Base-by-base conservation (phyloP, 225 moss, liverwort and hornwort species). In the Pseudisothecium myosuroides region DNA sequence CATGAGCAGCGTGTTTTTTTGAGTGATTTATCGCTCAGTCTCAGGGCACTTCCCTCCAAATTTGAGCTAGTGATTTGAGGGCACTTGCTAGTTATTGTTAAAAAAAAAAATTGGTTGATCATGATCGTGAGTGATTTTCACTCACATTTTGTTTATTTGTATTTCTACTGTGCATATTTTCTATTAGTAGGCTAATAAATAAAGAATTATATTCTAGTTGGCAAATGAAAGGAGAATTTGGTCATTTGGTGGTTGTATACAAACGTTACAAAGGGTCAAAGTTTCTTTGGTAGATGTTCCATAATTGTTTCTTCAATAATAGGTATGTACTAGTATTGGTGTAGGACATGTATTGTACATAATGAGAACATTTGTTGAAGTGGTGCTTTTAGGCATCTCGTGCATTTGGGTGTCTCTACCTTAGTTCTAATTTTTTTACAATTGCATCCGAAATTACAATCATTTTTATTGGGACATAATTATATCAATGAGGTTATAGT, bases 371-470 rank as follows among this genome's bases (percentile, higher is more conserved):
- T n/a, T 21, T 67, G n/a, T 67, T 67, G 22, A n/a, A n/a, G n/a
- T 12, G 6, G 7, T 1, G 0, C 6, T 21, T 67, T 21, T 6
- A 36, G 19, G 5, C 10, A 19, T 37, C 3, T 66, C 0, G 6
- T 2, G 6, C 67, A 37, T 67, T 67, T 37, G 71, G 26, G 4
- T 41, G 26, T 71, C 4, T 16, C 9, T 41, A 14, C 16, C 1
- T 39, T 24, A 41, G 3, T 71, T 71, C 41, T 41, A 41, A 27
- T 71, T 71, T 39, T 39, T 41, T 6, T 14, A 39, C 5, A 2
- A 39, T 68, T 68, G 67, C 67, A 68, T 68, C 4, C n/a, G 4
- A 68, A 68, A 21, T 68, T n/a, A n/a, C 12, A 68, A n/a, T 13
- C n/a, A 68, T n/a, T 4, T 12, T 37, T 68, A 68, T 2, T 36